A percentile compares a stretch with the other conserved stretches of the same genome.
phyloP scores from a whole-genome alignment of 139 green algal species.

The Eudorina sp. region DNA sequence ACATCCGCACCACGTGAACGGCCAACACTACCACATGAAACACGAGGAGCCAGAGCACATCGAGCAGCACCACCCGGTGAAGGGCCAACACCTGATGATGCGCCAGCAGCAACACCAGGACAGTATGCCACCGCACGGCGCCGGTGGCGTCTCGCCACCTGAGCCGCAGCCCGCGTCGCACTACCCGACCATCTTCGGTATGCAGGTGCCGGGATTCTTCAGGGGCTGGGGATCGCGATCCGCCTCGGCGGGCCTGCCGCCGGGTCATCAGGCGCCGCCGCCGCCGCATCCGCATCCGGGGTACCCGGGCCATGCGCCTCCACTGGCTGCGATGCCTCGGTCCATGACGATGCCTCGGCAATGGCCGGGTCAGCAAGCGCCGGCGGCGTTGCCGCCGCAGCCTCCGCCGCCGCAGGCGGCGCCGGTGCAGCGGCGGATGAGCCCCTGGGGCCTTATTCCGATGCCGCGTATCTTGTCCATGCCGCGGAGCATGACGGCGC shows the following conservation, averaged over 20 bases:
- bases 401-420: neutral
- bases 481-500: neutral
- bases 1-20: neutral
- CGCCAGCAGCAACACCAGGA: neutral
- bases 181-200: neutral
- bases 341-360: neutral
- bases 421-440: neutral
- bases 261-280: neutral
- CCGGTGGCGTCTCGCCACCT: neutral
- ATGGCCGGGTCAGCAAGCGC: neutral
- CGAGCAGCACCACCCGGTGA: neutral
- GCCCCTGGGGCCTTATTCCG: neutral
- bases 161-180: neutral
- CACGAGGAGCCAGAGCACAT: neutral
- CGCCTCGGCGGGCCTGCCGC: neutral
- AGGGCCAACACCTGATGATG: no score
- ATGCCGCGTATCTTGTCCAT: neutral
- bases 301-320: neutral
- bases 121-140: neutral
- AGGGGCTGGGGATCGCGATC: neutral
- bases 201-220: conserved; percentile 8
- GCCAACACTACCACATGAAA: no score
- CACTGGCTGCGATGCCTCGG: neutral
- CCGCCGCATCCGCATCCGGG: neutral
- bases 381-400: neutral